Evolutionary conservation across 1,284 basidiomycete species (phyloP).

Genomic region (Fereydounia khargensis): DNA sequence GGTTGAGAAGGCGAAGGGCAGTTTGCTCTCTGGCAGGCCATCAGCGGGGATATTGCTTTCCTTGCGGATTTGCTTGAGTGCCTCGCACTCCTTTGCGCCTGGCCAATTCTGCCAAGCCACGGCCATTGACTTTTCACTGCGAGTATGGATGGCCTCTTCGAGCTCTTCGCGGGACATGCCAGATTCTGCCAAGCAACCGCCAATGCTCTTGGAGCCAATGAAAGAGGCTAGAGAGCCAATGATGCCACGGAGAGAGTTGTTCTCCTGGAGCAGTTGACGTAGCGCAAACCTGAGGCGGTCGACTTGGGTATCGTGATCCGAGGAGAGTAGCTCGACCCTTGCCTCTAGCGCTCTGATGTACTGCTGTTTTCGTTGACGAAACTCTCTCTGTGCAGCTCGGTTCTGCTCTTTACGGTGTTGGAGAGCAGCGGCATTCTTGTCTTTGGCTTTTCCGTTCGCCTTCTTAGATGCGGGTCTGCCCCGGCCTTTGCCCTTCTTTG

Average conservation of each 20-base stretch:
- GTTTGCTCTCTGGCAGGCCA: constrained; percentile 43
- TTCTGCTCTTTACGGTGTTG: constrained; percentile 48
- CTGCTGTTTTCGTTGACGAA: constrained; percentile 51
- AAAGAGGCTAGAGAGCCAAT: constrained; percentile 37
- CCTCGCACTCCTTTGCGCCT: constrained; percentile 40
- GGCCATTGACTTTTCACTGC: constrained; percentile 44
- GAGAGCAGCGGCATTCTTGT: constrained; percentile 7
- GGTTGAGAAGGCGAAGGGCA: constrained; percentile 6
- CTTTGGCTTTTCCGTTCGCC: neutral
- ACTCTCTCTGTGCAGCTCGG: constrained; percentile 48
- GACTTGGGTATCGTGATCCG: constrained; percentile 48
- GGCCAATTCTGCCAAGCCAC: constrained; percentile 48
- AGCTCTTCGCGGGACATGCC: constrained; percentile 35
- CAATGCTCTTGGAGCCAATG: constrained; percentile 37
- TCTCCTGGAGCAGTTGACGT: constrained; percentile 42
- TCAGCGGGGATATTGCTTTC: constrained; percentile 46
- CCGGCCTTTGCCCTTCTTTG: neutral
- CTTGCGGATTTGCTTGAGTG: constrained; percentile 37
- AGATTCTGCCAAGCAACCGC: constrained; percentile 30
- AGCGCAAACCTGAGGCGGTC: constrained; percentile 40
- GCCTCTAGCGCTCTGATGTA: constrained; percentile 50
- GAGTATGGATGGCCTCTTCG: constrained; percentile 24
- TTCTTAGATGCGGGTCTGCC: no score
- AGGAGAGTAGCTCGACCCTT: constrained; percentile 46
- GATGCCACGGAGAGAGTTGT: constrained; percentile 42